These are phyloP conservation scores for Aureobasidium uvarum DNA, from an alignment of 2,329 filamentous ascomycete genomes.

Conservation along the genomic window DNA sequence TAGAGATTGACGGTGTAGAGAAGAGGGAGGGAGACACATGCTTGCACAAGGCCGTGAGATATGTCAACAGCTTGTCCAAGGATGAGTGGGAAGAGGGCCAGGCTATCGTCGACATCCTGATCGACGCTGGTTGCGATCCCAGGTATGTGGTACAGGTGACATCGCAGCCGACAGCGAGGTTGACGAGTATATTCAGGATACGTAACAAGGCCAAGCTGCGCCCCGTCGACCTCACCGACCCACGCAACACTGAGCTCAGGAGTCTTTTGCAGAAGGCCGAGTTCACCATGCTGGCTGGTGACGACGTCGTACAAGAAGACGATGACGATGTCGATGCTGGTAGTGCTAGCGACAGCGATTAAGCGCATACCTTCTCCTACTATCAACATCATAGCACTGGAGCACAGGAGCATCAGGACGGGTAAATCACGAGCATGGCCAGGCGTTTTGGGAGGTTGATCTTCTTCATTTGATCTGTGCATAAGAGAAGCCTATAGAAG, in stretches of 20 bases:
- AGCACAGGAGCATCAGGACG: conserved; percentile 1
- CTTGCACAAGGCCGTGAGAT: conserved; percentile 74
- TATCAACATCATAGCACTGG: conserved; percentile 3
- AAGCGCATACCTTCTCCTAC: conserved; percentile 9
- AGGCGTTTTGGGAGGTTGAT: conserved; percentile 23
- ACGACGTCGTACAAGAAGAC: conserved; percentile 52
- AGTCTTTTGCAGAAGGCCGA: conserved; percentile 68
- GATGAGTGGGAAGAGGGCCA: conserved; percentile 64
- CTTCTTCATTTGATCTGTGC: conserved; percentile 21
- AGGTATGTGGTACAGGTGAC: conserved; percentile 37
- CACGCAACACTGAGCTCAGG: conserved; percentile 61
- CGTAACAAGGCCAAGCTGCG: conserved; percentile 72
- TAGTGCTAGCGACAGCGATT: conserved; percentile 51
- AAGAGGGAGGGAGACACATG: conserved; percentile 72
- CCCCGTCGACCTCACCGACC: conserved; percentile 70
- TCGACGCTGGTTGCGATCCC: conserved; percentile 71
- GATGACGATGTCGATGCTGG: conserved; percentile 43
- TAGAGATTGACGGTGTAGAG: conserved; percentile 79
- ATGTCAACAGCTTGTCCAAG: conserved; percentile 66
- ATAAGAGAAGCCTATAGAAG: conserved; percentile 16
- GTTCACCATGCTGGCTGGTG: conserved; percentile 55
- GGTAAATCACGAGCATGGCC: conserved; percentile 24
- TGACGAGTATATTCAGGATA: conserved; percentile 42
- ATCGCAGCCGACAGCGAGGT: background rate
- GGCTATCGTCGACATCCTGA: conserved; percentile 72